phyloP scores from a whole-genome alignment of 2,329 filamentous ascomycete genomes.

The Dactylellina haptotyla region DNA sequence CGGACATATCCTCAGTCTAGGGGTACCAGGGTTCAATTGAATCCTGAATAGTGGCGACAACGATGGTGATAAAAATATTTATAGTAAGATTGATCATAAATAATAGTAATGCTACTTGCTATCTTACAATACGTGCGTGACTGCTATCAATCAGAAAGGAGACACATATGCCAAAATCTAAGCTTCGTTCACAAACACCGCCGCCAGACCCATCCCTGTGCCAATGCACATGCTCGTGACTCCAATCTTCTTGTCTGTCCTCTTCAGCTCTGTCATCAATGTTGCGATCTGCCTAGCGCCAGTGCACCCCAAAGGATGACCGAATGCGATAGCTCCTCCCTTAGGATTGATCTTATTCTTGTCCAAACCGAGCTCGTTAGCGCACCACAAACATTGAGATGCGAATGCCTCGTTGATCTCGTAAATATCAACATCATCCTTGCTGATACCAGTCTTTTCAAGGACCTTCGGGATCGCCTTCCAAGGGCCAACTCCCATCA shows the following conservation, averaged over 20 bases:
- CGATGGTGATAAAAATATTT: too few relatives aligned
- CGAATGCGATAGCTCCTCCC: slow-evolving; percentile 94
- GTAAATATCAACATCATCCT: slow-evolving; percentile 93
- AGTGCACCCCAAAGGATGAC: slow-evolving; percentile 93
- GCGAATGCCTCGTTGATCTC: slow-evolving; percentile 99
- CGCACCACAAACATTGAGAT: slow-evolving; percentile 91
- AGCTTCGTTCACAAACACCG: slow-evolving; percentile 94
- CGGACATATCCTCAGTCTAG: too few relatives aligned
- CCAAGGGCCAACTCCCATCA: slow-evolving; percentile 97
- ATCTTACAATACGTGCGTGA: too few relatives aligned
- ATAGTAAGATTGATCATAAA: too few relatives aligned
- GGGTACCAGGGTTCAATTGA: too few relatives aligned
- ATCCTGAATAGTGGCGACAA: too few relatives aligned
- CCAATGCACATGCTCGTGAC: slow-evolving; percentile 97
- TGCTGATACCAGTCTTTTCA: slow-evolving; percentile 83
- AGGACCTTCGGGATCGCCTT: slow-evolving; percentile 94
- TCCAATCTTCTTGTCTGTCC: slow-evolving; percentile 84
- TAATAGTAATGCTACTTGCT: too few relatives aligned
- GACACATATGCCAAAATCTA: too few relatives aligned
- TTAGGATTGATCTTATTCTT: slow-evolving; percentile 94
- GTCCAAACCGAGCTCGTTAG: slow-evolving; percentile 84
- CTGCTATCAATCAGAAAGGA: too few relatives aligned
- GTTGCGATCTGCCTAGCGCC: slow-evolving; percentile 94
- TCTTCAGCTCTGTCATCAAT: slow-evolving; percentile 85
- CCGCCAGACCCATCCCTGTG: slow-evolving; percentile 97